These are phyloP conservation scores for Chlorophyllum brunneum DNA, from an alignment of 768 basidiomycete species.

Conservation along the genomic window DNA sequence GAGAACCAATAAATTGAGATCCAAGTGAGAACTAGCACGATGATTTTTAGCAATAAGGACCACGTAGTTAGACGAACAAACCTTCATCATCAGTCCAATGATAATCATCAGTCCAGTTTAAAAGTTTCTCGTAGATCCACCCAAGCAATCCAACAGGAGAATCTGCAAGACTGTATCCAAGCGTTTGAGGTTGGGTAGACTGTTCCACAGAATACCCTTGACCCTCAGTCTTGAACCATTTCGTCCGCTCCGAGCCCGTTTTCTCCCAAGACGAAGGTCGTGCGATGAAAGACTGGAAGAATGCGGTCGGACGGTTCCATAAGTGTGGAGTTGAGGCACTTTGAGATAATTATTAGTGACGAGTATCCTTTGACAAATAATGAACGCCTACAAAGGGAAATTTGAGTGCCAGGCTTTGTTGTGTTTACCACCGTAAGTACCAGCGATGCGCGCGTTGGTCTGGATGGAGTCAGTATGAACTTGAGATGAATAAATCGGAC, in stretches of 20 bases:
- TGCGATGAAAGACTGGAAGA: constrained; percentile 24
- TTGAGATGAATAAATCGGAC: neutral
- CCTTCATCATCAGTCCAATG: constrained; percentile 56
- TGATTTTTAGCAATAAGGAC: too few relatives aligned
- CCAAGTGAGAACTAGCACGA: constrained; percentile 48
- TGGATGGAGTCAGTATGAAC: neutral
- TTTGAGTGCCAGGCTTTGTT: constrained; percentile 54
- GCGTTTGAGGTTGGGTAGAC: constrained; percentile 46
- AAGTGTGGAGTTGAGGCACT: constrained; percentile 20
- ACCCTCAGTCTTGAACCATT: constrained; percentile 25
- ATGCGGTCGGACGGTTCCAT: constrained; percentile 20
- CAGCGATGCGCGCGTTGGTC: constrained; percentile 26
- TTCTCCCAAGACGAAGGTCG: constrained; percentile 28
- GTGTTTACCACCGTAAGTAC: constrained; percentile 31
- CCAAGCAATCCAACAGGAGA: constrained; percentile 52
- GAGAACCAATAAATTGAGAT: constrained; percentile 59
- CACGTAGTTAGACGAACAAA: too few relatives aligned
- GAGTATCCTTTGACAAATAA: neutral
- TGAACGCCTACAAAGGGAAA: constrained; percentile 31
- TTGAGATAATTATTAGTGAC: neutral
- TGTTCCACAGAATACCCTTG: constrained; percentile 37
- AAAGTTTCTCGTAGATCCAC: constrained; percentile 51
- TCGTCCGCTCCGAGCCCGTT: constrained; percentile 25
- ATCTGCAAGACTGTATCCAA: constrained; percentile 52
- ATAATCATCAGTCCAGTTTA: constrained; percentile 44